Percentiles rank a stretch among this genome's conserved stretches.
Evolutionary conservation across 345 rosid genomes (phyloP).

Genomic region (Abelmoschus esculentus): DNA sequence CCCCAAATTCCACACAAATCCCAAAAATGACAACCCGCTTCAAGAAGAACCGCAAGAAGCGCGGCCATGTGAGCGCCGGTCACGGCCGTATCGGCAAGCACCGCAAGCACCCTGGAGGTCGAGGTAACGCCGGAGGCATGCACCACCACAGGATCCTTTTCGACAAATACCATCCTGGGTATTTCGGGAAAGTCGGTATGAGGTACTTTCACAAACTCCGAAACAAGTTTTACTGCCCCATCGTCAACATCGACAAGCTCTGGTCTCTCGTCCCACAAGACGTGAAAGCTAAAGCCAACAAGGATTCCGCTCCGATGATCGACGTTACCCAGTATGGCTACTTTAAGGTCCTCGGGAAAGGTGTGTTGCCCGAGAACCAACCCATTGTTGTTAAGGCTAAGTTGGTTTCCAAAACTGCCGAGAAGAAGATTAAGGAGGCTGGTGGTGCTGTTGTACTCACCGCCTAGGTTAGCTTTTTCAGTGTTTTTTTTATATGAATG

Average conservation of each 20-base stretch:
- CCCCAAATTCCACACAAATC: not conserved
- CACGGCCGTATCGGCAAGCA: conserved; percentile 84
- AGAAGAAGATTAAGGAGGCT: conserved; percentile 75
- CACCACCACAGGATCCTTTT: conserved; percentile 89
- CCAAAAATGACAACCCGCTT: conserved; percentile 47
- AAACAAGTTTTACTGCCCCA: conserved; percentile 72
- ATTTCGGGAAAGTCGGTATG: conserved; percentile 84
- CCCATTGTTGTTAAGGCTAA: conserved; percentile 77
- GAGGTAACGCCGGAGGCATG: conserved; percentile 89
- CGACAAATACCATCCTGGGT: conserved; percentile 90
- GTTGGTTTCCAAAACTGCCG: conserved; percentile 64
- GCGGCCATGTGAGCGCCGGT: conserved; percentile 89
- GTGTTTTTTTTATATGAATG: conserved; percentile 1
- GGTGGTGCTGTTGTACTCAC: conserved; percentile 77
- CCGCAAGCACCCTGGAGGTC: conserved; percentile 81
- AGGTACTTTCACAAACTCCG: conserved; percentile 79
- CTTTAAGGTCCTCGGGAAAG: conserved; percentile 80
- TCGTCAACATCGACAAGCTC: conserved; percentile 73
- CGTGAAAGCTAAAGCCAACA: conserved; percentile 47
- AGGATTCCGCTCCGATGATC: conserved; percentile 54
- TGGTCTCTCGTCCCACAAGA: conserved; percentile 73
- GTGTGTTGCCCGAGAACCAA: conserved; percentile 55
- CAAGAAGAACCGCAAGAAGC: conserved; percentile 87
- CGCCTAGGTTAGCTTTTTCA: conserved; percentile 37
- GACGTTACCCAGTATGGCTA: conserved; percentile 72